These are phyloP conservation scores for Zalaria sp. DNA, from an alignment of 2,329 filamentous ascomycete species.

Conservation along the genomic window DNA sequence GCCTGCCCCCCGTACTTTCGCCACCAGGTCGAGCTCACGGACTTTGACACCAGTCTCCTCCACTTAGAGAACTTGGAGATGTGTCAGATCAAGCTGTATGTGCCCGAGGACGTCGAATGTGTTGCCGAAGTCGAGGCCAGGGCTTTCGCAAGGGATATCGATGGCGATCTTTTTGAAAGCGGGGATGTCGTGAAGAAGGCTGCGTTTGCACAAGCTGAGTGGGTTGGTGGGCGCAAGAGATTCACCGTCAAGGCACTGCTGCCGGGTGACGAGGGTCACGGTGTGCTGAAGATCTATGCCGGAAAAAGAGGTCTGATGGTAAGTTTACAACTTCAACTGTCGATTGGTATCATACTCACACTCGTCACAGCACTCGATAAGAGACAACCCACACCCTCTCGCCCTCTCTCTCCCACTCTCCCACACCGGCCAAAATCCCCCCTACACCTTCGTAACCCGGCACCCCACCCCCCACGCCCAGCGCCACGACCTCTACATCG, in stretches of 20 bases:
- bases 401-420: slow-evolving; percentile 81
- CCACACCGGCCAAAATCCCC: slow-evolving; percentile 82
- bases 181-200: slow-evolving; percentile 76
- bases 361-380: slow-evolving; percentile 59
- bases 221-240: slow-evolving; percentile 73
- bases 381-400: slow-evolving; percentile 85
- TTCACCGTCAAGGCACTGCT: slow-evolving; percentile 89
- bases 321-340: slow-evolving; percentile 8
- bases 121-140: slow-evolving; percentile 84
- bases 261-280: slow-evolving; percentile 81
- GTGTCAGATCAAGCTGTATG: slow-evolving; percentile 75
- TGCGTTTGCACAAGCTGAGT: slow-evolving; percentile 81
- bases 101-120: slow-evolving; percentile 80
- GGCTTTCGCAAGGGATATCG: slow-evolving; percentile 63
- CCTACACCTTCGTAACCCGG: slow-evolving; percentile 82
- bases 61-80: slow-evolving; percentile 87
- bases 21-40: slow-evolving; percentile 61
- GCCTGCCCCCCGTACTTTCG: slow-evolving; percentile 82
- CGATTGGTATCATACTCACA: slow-evolving; percentile 8
- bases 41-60: slow-evolving; percentile 79
- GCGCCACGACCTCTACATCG: slow-evolving; percentile 90
- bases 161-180: slow-evolving; percentile 88
- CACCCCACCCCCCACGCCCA: slow-evolving; percentile 98
- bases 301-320: slow-evolving; percentile 86
- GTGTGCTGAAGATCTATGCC: slow-evolving; percentile 79